Evolutionary conservation across 371 early-diverging fungal genomes (phyloP).

Genomic region (Circinella umbellata): DNA sequence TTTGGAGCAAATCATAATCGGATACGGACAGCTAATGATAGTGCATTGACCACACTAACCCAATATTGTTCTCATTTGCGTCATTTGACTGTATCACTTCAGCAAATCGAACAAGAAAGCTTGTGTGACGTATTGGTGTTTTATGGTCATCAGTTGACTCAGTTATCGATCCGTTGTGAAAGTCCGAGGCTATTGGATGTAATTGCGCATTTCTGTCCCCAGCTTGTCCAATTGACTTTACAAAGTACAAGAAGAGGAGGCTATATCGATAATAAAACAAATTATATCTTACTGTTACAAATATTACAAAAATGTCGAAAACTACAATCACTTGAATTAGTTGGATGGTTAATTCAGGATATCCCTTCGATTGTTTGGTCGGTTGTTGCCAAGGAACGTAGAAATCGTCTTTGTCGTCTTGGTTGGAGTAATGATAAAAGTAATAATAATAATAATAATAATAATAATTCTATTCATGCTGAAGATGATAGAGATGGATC

Average conservation of each 20-base stretch:
- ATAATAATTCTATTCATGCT: background rate
- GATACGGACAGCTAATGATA: conserved; percentile 35
- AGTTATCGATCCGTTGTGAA: conserved; percentile 38
- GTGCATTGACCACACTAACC: conserved; percentile 29
- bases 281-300: conserved; percentile 6
- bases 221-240: conserved; percentile 29
- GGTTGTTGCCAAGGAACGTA: conserved; percentile 15
- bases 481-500: background rate
- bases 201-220: conserved; percentile 35
- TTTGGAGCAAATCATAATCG: conserved; percentile 54
- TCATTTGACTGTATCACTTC: conserved; percentile 39
- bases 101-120: conserved; percentile 38
- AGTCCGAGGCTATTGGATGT: conserved; percentile 29
- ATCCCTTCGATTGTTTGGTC: conserved; percentile 37
- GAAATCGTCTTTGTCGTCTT: background rate
- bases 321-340: conserved; percentile 37
- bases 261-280: too few relatives aligned
- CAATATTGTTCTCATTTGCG: conserved; percentile 28
- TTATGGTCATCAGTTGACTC: conserved; percentile 34
- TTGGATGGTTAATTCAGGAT: conserved; percentile 44
- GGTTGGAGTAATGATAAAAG: background rate
- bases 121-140: conserved; percentile 30
- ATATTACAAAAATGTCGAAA: conserved; percentile 32
- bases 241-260: background rate
- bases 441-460: background rate